phyloP scores from a whole-genome alignment of 768 basidiomycete genomes.

The Termitomyces sp. region DNA sequence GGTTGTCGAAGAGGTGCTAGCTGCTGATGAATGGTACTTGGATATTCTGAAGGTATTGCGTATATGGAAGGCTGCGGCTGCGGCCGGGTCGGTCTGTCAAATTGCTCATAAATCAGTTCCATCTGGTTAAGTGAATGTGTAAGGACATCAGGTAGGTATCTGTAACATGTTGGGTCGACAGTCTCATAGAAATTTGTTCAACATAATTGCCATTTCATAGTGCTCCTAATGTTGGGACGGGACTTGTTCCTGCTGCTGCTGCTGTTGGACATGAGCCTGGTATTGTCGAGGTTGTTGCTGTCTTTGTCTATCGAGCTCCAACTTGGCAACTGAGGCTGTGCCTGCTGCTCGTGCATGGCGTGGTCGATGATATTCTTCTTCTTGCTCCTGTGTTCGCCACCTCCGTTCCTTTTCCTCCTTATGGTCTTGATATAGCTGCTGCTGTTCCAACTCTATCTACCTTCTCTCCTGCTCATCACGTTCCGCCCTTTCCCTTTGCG shows the following conservation, averaged over 20 bases:
- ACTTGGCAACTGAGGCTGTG: slow-evolving; percentile 14
- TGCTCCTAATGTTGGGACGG: no score
- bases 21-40: neutral
- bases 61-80: slow-evolving; percentile 17
- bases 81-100: neutral
- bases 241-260: no score
- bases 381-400: slow-evolving; percentile 14
- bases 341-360: slow-evolving; percentile 7
- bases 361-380: slow-evolving; percentile 12
- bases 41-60: slow-evolving; percentile 20
- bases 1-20: neutral
- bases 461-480: slow-evolving; percentile 19
- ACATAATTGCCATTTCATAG: no score
- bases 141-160: no score
- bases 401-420: slow-evolving; percentile 17
- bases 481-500: slow-evolving; percentile 22
- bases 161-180: no score
- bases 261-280: slow-evolving; percentile 4
- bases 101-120: neutral
- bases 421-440: slow-evolving; percentile 18
- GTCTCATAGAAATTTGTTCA: no score
- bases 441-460: slow-evolving; percentile 13
- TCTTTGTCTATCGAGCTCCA: slow-evolving; percentile 15
- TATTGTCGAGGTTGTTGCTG: slow-evolving; percentile 15
- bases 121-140: no score